A percentile compares a stretch with the other conserved stretches of the same genome.
These are phyloP conservation scores for Annulohypoxylon stygium DNA, from an alignment of 495 filamentous ascomycete genomes.

Conservation along the genomic window DNA sequence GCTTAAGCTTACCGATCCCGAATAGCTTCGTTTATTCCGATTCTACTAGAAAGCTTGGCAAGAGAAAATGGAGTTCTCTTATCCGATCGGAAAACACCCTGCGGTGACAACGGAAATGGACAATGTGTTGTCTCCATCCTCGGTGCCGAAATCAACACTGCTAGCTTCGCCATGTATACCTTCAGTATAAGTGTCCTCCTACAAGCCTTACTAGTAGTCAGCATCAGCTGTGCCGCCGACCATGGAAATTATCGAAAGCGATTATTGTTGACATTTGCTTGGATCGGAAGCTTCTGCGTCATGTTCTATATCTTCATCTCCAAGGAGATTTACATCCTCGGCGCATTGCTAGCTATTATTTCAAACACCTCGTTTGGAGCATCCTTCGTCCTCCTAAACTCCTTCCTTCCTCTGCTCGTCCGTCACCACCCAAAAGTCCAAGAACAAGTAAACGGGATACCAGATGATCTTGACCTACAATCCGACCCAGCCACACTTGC, in stretches of 20 bases:
- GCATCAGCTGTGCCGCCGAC: conserved; percentile 95
- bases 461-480: conserved; percentile 52
- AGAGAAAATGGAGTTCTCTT: conserved; percentile 88
- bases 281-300: conserved; percentile 80
- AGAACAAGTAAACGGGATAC: conserved; percentile 46
- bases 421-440: conserved; percentile 75
- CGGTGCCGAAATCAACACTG: conserved; percentile 91
- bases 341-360: conserved; percentile 84
- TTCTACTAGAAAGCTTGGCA: conserved; percentile 92
- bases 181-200: conserved; percentile 92
- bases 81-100: conserved; percentile 79
- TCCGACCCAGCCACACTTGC: conserved; percentile 38
- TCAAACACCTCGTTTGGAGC: conserved; percentile 92
- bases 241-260: conserved; percentile 94
- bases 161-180: conserved; percentile 98
- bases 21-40: conserved; percentile 93
- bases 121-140: conserved; percentile 88
- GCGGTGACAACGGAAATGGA: conserved; percentile 66
- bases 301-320: conserved; percentile 90
- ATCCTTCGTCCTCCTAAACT: conserved; percentile 87
- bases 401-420: conserved; percentile 84
- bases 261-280: conserved; percentile 84
- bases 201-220: conserved; percentile 91
- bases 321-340: conserved; percentile 80
- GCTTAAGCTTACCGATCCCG: conserved; percentile 34